Conservation (phyloP, 306 rosid genomes). For the Vigna reflexopilosa region DNA sequence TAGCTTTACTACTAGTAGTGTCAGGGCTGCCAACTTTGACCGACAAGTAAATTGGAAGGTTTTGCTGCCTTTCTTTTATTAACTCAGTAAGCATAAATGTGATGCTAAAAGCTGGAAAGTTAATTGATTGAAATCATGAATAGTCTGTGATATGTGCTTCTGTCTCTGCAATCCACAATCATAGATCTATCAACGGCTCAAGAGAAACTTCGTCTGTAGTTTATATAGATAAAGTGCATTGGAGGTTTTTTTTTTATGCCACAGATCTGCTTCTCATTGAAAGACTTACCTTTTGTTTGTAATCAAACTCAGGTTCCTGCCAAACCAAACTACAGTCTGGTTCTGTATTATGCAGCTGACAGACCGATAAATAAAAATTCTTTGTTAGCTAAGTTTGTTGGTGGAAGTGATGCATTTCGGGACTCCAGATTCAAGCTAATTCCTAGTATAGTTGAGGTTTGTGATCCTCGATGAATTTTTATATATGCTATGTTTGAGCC, state of each 20-base stretch:
- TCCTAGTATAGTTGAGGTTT: slow-evolving; percentile 94
- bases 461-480: slow-evolving; percentile 38
- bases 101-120: slow-evolving; percentile 5
- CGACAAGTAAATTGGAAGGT: slow-evolving; percentile 4
- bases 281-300: neutral
- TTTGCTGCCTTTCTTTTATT: slow-evolving; percentile 1
- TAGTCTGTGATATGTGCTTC: neutral
- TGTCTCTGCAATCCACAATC: slow-evolving; percentile 9
- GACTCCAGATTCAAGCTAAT: slow-evolving; percentile 93
- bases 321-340: slow-evolving; percentile 93
- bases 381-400: slow-evolving; percentile 79
- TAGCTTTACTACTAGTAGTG: neutral
- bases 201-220: slow-evolving; percentile 8
- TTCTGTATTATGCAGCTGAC: slow-evolving; percentile 84
- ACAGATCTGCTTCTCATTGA: slow-evolving; percentile 35
- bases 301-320: slow-evolving; percentile 81
- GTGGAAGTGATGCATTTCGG: slow-evolving; percentile 78
- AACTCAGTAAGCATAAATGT: neutral
- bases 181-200: neutral
- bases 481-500: slow-evolving; percentile 31
- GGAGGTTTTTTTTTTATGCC: neutral
- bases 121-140: neutral
- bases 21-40: slow-evolving; percentile 6
- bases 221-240: slow-evolving; percentile 8
- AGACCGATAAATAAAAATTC: slow-evolving; percentile 78